Percentiles rank a stretch among this genome's conserved stretches.
Conservation (phyloP, 1,284 basidiomycete species). For the Singerocomus rubriflavus region DNA sequence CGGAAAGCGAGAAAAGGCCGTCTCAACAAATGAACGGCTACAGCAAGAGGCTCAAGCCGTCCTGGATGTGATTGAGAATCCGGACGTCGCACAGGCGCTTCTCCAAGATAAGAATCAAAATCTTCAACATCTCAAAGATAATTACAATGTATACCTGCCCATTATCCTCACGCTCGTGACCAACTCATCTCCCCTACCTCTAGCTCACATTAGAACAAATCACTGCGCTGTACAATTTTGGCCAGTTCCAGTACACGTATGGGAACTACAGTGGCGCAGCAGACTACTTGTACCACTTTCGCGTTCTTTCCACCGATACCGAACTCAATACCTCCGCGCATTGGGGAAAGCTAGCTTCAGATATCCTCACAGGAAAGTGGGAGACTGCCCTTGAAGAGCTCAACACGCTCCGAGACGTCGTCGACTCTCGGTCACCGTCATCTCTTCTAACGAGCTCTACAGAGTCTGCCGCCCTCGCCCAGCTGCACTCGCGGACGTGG, state of each 20-base stretch:
- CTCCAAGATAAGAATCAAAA: constrained; percentile 98
- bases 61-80: constrained; percentile 94
- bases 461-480: constrained; percentile 66
- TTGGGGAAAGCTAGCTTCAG: constrained; percentile 97
- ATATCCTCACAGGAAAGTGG: constrained; percentile 95
- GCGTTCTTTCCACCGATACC: constrained; percentile 90
- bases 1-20: constrained; percentile 74
- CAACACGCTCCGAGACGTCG: constrained; percentile 87
- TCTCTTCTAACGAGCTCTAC: constrained; percentile 47
- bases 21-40: constrained; percentile 80
- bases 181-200: constrained; percentile 2
- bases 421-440: constrained; percentile 73
- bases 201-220: constrained; percentile 95
- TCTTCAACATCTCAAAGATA: constrained; percentile 88
- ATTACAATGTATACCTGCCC: constrained; percentile 72
- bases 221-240: constrained; percentile 95
- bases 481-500: constrained; percentile 96
- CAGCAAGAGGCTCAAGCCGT: constrained; percentile 90
- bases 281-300: constrained; percentile 98
- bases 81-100: constrained; percentile 87
- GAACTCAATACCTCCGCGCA: constrained; percentile 93
- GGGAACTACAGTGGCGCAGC: constrained; percentile 96
- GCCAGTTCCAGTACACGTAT: constrained; percentile 96
- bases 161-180: constrained; percentile 9
- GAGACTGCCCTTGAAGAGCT: constrained; percentile 92